phyloP scores from a whole-genome alignment of 2,329 filamentous ascomycete genomes.

The Fusarium sp. region DNA sequence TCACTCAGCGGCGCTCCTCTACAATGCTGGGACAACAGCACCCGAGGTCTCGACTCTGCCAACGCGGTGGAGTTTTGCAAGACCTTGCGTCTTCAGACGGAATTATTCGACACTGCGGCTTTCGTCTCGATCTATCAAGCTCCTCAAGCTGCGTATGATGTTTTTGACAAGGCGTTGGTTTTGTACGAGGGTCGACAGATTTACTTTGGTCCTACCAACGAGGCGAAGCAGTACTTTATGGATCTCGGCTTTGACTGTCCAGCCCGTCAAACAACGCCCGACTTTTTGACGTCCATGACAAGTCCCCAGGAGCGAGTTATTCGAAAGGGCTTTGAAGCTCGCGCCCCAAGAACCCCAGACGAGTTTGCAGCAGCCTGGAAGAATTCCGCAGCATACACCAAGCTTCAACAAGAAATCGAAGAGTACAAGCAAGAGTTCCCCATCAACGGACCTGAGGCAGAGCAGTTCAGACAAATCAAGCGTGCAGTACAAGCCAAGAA shows the following conservation, averaged over 20 bases:
- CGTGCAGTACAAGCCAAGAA: conserved; percentile 60
- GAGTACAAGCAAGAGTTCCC: conserved; percentile 55
- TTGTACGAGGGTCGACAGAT: conserved; percentile 77
- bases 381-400: conserved; percentile 27
- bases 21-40: conserved; percentile 80
- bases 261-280: conserved; percentile 71
- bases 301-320: conserved; percentile 49
- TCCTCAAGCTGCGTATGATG: conserved; percentile 51
- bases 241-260: conserved; percentile 68
- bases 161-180: conserved; percentile 77
- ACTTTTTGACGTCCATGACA: conserved; percentile 73
- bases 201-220: conserved; percentile 50
- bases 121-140: conserved; percentile 75
- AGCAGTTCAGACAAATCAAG: conserved; percentile 59
- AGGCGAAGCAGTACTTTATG: conserved; percentile 44
- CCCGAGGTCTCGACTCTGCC: conserved; percentile 72
- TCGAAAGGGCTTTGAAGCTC: conserved; percentile 47
- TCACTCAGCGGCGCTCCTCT: conserved; percentile 54
- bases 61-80: conserved; percentile 75
- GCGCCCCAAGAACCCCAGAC: conserved; percentile 50
- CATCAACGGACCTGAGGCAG: conserved; percentile 56
- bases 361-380: conserved; percentile 53
- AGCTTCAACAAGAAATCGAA: conserved; percentile 62
- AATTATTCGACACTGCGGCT: conserved; percentile 68
- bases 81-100: conserved; percentile 69